phyloP scores from a whole-genome alignment of 2,329 filamentous ascomycete genomes.

The Neofusicoccum cordaticola region DNA sequence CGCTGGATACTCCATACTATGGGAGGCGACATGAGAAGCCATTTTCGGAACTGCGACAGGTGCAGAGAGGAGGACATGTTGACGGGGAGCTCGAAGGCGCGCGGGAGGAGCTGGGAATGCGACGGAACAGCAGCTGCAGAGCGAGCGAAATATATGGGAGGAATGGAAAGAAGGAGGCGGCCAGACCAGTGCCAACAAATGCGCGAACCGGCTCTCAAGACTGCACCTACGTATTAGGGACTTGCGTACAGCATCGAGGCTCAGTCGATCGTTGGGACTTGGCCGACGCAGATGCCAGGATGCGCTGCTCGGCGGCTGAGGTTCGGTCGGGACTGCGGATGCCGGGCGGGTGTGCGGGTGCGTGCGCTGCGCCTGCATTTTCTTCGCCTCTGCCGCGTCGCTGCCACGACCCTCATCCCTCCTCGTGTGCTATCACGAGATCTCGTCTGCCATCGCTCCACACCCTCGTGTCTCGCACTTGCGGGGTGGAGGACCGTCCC shows the following conservation, averaged over 20 bases:
- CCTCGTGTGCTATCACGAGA: constrained; percentile 11
- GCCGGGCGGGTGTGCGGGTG: neutral
- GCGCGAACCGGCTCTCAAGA: neutral
- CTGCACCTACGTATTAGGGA: neutral
- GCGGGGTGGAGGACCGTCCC: constrained; percentile 5
- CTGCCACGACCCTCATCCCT: neutral
- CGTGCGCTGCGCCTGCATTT: neutral
- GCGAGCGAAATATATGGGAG: neutral
- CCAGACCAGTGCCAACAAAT: neutral
- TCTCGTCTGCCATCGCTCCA: neutral
- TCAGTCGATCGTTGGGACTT: constrained; percentile 13
- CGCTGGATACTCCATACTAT: constrained; percentile 83
- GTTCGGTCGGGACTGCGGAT: neutral
- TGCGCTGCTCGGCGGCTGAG: neutral
- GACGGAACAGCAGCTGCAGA: neutral
- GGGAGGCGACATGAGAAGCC: constrained; percentile 84
- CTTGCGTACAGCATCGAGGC: constrained; percentile 9
- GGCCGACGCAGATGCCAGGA: constrained; percentile 10
- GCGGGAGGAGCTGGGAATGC: constrained; percentile 5
- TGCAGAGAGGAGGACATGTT: constrained; percentile 47
- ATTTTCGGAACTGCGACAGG: constrained; percentile 63
- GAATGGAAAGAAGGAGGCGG: neutral
- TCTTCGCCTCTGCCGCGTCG: neutral
- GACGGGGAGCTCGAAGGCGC: neutral
- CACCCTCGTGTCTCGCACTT: constrained; percentile 1